Evolutionary conservation across 495 filamentous ascomycete species (phyloP).

Genomic region (Cetradonia linearis): DNA sequence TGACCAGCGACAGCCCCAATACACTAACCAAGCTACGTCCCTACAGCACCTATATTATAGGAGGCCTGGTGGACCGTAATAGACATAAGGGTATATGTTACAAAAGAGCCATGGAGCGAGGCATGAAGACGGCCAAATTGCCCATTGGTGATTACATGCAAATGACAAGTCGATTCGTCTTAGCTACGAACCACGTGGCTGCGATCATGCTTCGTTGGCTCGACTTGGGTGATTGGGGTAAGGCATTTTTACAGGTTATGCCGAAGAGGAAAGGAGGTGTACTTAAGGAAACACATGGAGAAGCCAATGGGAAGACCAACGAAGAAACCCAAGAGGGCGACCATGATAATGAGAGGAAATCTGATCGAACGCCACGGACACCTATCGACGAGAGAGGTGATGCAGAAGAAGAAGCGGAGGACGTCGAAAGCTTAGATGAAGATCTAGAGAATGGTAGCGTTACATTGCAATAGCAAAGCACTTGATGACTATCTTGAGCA

Average conservation of each 20-base stretch:
- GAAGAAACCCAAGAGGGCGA: not conserved
- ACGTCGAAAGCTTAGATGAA: not conserved
- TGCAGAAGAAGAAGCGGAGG: not conserved
- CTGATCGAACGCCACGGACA: too few species aligned
- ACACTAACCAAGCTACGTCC: slow-evolving; percentile 71
- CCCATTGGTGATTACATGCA: slow-evolving; percentile 88
- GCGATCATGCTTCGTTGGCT: slow-evolving; percentile 95
- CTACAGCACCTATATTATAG: slow-evolving; percentile 84
- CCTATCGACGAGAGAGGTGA: not conserved
- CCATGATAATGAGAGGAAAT: not conserved
- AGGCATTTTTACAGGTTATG: slow-evolving; percentile 77
- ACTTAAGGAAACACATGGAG: slow-evolving; percentile 30
- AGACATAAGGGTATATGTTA: slow-evolving; percentile 91
- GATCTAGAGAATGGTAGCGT: not conserved
- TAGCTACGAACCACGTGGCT: slow-evolving; percentile 88
- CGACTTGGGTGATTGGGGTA: slow-evolving; percentile 77
- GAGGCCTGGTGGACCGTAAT: slow-evolving; percentile 91
- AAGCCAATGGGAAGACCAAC: not conserved
- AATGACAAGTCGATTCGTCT: slow-evolving; percentile 71
- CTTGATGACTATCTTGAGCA: not conserved
- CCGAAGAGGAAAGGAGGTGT: slow-evolving; percentile 73
- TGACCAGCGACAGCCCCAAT: slow-evolving; percentile 75
- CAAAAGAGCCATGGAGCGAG: slow-evolving; percentile 60
- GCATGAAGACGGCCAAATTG: slow-evolving; percentile 76
- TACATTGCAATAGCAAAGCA: not conserved